A percentile compares a stretch with the other conserved stretches of the same genome.
These are phyloP conservation scores for Aurantiochytrium sp. DNA, from an alignment of 108 stramenopile species.

Conservation along the genomic window DNA sequence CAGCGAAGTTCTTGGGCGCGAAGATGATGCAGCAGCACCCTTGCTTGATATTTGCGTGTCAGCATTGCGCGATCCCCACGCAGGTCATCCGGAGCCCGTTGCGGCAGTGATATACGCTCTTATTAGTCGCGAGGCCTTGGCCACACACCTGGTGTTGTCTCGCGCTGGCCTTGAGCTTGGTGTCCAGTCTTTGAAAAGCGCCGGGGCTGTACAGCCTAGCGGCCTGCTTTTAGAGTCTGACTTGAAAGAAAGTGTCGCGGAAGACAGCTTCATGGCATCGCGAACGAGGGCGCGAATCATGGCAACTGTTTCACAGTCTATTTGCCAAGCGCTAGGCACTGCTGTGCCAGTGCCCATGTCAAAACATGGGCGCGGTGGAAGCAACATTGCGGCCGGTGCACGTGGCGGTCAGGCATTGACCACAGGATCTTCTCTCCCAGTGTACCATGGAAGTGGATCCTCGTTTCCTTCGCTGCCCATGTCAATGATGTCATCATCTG, in stretches of 20 bases:
- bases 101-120: background rate
- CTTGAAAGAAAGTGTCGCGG: background rate
- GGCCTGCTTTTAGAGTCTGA: background rate
- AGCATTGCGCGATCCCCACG: background rate
- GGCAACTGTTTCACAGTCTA: background rate
- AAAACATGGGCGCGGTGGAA: too few relatives aligned
- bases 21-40: background rate
- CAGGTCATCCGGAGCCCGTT: constrained; percentile 6
- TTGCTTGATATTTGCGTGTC: background rate
- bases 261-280: background rate
- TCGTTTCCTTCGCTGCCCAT: too few relatives aligned
- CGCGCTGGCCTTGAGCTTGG: background rate
- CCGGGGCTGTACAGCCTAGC: background rate
- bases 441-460: too few relatives aligned
- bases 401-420: too few relatives aligned
- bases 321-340: background rate
- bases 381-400: too few relatives aligned
- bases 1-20: background rate
- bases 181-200: background rate
- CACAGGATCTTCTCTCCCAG: too few relatives aligned
- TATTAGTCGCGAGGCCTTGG: background rate
- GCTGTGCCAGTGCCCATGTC: background rate
- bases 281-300: background rate
- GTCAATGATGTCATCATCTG: background rate
- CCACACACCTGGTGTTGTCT: background rate